Evolutionary conservation across 148 eudicot genomes (phyloP), one percentile per base, ranked within the genome.

Genomic region (Hydrangea macrophylla): DNA sequence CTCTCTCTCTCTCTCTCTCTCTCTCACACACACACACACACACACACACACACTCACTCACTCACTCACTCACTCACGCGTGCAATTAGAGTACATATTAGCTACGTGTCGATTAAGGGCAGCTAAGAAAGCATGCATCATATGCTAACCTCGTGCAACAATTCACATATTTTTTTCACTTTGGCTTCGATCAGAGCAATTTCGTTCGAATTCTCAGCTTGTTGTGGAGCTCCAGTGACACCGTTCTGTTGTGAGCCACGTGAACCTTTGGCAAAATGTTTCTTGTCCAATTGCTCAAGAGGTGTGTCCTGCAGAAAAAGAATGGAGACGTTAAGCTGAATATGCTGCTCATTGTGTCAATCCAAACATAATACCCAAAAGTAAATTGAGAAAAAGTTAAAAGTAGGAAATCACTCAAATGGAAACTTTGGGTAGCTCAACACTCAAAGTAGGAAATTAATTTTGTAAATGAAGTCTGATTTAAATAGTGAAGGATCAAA

Each of bases 271-370:
- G 80, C 84, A 77, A 94, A 94, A 73, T 90, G 97, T 75, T 94
- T 94, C 39, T 55, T 87, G 54, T 94, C 99, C 84, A 94, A 61
- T 78, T 79, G 80, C 60, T 87, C 99, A 70, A 94, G 89, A 70
- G 96, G 91, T 9, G 88, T 94, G 69, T 81, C 67, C 99, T 94
- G 85, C 84, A 76, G 25, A 18, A 15, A 76, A 55, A 39, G 28
- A 70, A 60, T 60, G 31, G 57, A 60, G 22, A 63, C 27, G 5
- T 36, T 18, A 11, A 40, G 79, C 30, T 50, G 31, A 56, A 31
- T 26, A 68, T 25, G 64, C 64, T n/a, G 56, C 23, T 45, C 58
- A 70, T 42, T 42, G 50, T 2, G 35, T 55, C 9, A 13, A 56
- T 24, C 22, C 3, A 8, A 55, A 23, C 0, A 22, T 6, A 23